Evolutionary conservation across 768 basidiomycete genomes (phyloP).

Genomic region (Suillus placidus): DNA sequence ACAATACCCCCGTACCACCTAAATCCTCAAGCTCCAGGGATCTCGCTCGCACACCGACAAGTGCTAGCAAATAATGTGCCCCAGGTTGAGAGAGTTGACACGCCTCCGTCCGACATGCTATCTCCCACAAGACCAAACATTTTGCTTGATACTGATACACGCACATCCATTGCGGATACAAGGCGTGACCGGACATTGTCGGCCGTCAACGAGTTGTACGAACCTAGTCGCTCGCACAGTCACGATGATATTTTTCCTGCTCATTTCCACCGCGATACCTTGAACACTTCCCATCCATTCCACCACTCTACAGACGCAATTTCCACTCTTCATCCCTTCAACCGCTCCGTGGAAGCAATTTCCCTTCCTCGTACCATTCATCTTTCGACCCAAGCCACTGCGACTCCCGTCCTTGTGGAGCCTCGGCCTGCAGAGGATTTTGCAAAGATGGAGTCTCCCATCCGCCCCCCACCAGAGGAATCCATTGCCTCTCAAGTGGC

Average conservation of each 20-base stretch:
- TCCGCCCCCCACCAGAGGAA: constrained; percentile 41
- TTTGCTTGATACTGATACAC: neutral
- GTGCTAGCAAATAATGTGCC: constrained; percentile 5
- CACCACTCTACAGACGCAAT: constrained; percentile 3
- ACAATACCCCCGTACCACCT: constrained; percentile 25
- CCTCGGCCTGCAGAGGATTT: constrained; percentile 49
- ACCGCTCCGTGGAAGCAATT: neutral
- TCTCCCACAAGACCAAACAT: constrained; percentile 4
- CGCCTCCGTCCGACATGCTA: neutral
- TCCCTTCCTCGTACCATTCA: constrained; percentile 8
- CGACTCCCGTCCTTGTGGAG: constrained; percentile 43
- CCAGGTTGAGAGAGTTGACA: constrained; percentile 10
- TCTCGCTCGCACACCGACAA: neutral
- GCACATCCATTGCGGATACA: constrained; percentile 10
- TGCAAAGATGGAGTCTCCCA: constrained; percentile 49
- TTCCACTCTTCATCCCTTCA: constrained; percentile 1
- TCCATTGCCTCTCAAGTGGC: constrained; percentile 39
- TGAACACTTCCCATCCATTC: constrained; percentile 2
- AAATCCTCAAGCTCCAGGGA: constrained; percentile 6
- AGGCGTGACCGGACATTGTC: constrained; percentile 6
- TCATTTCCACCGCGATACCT: neutral
- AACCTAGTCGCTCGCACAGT: constrained; percentile 2
- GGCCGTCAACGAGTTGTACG: constrained; percentile 3
- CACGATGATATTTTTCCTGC: constrained; percentile 1
- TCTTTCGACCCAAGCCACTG: constrained; percentile 22